These are phyloP conservation scores for Phtheirospermum japonicum DNA, from an alignment of 257 asterid species.

Conservation along the genomic window DNA sequence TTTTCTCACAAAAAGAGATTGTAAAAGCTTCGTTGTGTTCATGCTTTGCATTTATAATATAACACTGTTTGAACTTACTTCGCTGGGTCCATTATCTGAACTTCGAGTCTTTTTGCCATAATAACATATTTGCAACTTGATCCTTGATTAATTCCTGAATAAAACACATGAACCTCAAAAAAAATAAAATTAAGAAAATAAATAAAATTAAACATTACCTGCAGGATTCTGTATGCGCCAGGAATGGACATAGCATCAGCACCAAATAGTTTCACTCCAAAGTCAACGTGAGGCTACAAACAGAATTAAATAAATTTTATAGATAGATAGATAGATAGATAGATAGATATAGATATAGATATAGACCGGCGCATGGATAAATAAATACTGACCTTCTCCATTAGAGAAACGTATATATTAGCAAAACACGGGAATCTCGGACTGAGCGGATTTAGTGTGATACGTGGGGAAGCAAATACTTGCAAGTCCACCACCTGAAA, in stretches of 20 bases:
- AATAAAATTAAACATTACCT: conserved; percentile 39
- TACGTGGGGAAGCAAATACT: conserved; percentile 92
- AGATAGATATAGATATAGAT: conserved; percentile 19
- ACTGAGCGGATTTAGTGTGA: conserved; percentile 94
- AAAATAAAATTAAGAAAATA: too few relatives aligned
- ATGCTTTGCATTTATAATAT: too few relatives aligned
- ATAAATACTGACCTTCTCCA: too few relatives aligned
- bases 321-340: too few relatives aligned
- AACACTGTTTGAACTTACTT: conserved; percentile 44
- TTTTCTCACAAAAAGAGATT: too few relatives aligned
- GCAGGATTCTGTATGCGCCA: conserved; percentile 78
- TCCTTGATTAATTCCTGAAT: conserved; percentile 75
- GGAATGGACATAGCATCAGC: conserved; percentile 97
- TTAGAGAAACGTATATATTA: too few relatives aligned
- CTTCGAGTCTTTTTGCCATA: conserved; percentile 95
- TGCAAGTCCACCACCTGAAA: conserved; percentile 91
- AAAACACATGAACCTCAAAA: neutral
- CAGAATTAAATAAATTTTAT: conserved; percentile 6
- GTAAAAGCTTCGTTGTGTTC: too few relatives aligned
- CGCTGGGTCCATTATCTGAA: conserved; percentile 80
- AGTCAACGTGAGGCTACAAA: conserved; percentile 94
- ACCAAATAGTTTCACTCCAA: conserved; percentile 88
- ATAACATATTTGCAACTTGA: conserved; percentile 91
- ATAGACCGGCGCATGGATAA: too few relatives aligned
- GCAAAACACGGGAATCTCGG: too few relatives aligned